Base-by-base conservation (phyloP, 371 early-diverging fungal genomes). In the Mucor lusitanicus region DNA sequence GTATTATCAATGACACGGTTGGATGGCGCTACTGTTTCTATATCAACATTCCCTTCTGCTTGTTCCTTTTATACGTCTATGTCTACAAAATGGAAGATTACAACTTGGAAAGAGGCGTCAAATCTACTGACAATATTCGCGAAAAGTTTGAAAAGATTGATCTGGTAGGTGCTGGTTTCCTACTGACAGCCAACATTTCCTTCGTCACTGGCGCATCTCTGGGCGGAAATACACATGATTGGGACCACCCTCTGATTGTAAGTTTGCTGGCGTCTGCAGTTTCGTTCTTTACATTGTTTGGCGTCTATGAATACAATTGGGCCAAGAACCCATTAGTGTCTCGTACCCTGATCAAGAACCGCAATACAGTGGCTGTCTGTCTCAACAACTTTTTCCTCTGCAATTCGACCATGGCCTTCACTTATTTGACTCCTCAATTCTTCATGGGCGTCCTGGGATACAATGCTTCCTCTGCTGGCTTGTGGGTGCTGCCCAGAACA, bases 11-110 rank as follows among this genome's bases (percentile, higher is more conserved):
- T 46, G 76, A 78, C 27, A 65, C 21, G 21, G 74, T 87, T 73
- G 85, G 89, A 32, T 91, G 92, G 85, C 81, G 90, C 0, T 87
- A 86, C 17, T 85, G 87, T 23, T 65, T 94, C 69, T 92, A 90
- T 75, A 81, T 93, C 64, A 93, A 94, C 69, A 54, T 94, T 6
- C 92, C 92, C 0, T 61, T 90, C 28, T 78, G 91, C 62, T 72
- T 86, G 33, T 69, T 90, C 40, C 65, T 78, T 11, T 67, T 77
- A 8, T 73, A 72, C 17, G 19, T 71, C 9, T 80, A 80, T 25
- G 48, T 58, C 23, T 62, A 68, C 35, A 72, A 66, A 6, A 27
- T 80, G 25, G 58, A 69, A 27, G 78, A 80, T n/a, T 80, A 80
- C 32, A 69, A 72, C 15, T n/a, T 75, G 11, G 35, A 55, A 15